Evolutionary conservation across 352 stramenopile species (phyloP).

Genomic region (Phytophthora citrophthora): DNA sequence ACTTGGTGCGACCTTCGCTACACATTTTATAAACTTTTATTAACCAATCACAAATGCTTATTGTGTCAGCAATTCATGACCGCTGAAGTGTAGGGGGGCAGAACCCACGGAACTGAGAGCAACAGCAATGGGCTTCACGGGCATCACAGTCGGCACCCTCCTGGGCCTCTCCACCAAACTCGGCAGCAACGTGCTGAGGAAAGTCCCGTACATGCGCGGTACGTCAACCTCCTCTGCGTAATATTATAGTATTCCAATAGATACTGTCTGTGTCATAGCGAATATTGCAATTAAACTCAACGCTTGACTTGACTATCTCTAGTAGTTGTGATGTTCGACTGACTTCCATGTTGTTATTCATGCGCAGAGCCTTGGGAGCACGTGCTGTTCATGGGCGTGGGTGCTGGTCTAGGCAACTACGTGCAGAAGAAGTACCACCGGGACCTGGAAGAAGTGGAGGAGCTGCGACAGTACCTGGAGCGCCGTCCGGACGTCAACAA

Average conservation of each 20-base stretch:
- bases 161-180: conserved; percentile 85
- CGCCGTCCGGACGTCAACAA: conserved; percentile 61
- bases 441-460: conserved; percentile 78
- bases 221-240: conserved; percentile 32
- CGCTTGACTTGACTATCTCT: neutral
- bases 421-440: conserved; percentile 81
- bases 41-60: conserved; percentile 10
- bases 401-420: conserved; percentile 63
- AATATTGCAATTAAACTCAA: neutral
- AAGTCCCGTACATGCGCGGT: conserved; percentile 86
- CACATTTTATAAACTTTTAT: conserved; percentile 13
- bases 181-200: conserved; percentile 83
- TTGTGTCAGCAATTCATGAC: conserved; percentile 23
- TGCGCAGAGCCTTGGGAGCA: conserved; percentile 82
- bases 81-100: conserved; percentile 29
- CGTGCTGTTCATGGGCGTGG: conserved; percentile 71
- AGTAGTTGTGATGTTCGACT: neutral
- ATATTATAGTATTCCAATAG: neutral
- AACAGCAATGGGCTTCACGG: conserved; percentile 72
- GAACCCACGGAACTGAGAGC: conserved; percentile 34
- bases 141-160: conserved; percentile 68
- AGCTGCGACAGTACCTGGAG: conserved; percentile 77
- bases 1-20: conserved; percentile 28
- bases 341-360: conserved; percentile 1
- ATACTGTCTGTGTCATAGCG: neutral